Base-by-base conservation (phyloP, 1,284 basidiomycete species). In the Ganoderma multipileum region DNA sequence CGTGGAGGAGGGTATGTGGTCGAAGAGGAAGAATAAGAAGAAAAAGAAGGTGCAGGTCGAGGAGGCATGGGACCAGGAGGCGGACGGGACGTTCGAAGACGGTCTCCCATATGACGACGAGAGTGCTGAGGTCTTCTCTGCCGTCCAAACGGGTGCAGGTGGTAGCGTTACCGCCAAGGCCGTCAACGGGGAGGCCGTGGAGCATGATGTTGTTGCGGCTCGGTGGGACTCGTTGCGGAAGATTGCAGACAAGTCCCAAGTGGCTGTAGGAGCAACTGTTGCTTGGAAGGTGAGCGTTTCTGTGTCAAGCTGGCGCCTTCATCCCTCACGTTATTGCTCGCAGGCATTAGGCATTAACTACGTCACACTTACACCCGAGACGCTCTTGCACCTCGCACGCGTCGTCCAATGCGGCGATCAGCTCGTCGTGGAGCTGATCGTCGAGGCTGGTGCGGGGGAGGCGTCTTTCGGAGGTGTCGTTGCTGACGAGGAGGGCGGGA, bases 291-390 rank as follows among this genome's bases (percentile, higher is more conserved):
- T 87, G 66, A 20, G 83, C 72, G 3, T 41, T 18, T 28, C 30
- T 12, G 47, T 41, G 26, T 38, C 12, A 50, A 26, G 7, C 28
- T 28, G 20, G 12, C 7, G 28, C 36, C n/a, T 20, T 61, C 36
- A 20, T 61, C 52, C 16, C 26, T 63, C n/a, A 23, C 30, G 47
- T 16, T 50, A 2, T 12, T 20, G 18, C 41, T 23, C 52, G 14
- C 59, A 89, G 88, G 84, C 77, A 20, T 82, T 90, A 3, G 85
- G 80, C 1, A 81, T 90, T 58, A 85, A 89, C 73, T 85, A 84
- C 12, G 72, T 76, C 5, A 88, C 87, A 4, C 84, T 85, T 63
- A 83, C 86, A 0, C 88, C 88, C 0, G 87, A 89, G 72, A 77
- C 83, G 62, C 73, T 88, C 52, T 78, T 88, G 23, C 79, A 79